phyloP scores from a whole-genome alignment of 768 basidiomycete genomes.

The Kockovaella imperatae region DNA sequence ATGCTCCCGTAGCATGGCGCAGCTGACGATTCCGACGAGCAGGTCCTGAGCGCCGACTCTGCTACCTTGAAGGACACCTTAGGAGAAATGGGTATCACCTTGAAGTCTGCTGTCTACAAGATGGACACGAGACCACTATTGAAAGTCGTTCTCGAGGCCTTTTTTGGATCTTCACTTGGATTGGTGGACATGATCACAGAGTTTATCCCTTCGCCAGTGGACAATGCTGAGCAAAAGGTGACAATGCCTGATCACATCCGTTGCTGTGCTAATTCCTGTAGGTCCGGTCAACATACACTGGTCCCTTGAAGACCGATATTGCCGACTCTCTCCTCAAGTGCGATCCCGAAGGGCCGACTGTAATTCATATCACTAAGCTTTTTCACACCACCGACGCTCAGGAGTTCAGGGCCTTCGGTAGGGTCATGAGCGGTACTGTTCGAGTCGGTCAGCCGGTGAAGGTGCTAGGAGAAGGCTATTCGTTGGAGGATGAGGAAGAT shows the following conservation, averaged over 20 bases:
- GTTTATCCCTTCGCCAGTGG: conserved; percentile 64
- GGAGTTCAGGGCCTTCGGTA: conserved; percentile 91
- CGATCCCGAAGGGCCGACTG: conserved; percentile 73
- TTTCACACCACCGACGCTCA: conserved; percentile 96
- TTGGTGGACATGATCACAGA: conserved; percentile 87
- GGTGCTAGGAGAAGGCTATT: conserved; percentile 96
- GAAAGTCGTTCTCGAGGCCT: conserved; percentile 87
- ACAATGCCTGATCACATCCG: too few species aligned
- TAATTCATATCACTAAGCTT: conserved; percentile 87
- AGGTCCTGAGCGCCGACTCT: conserved; percentile 88
- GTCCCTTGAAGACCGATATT: conserved; percentile 72
- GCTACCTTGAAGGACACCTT: conserved; percentile 79
- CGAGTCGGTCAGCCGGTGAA: conserved; percentile 75
- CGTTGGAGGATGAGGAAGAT: conserved; percentile 98
- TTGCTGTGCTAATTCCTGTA: too few species aligned
- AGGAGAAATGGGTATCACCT: conserved; percentile 62
- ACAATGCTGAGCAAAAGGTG: conserved; percentile 46
- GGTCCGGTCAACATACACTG: conserved; percentile 79
- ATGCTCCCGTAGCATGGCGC: neutral
- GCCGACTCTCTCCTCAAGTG: conserved; percentile 74
- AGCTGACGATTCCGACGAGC: conserved; percentile 17
- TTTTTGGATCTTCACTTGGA: conserved; percentile 85
- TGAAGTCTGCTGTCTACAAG: conserved; percentile 93
- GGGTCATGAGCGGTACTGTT: conserved; percentile 86
- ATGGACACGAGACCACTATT: conserved; percentile 95